These are phyloP conservation scores for Fusarium neocosmosporiellum DNA, from an alignment of 2,329 filamentous ascomycete species.

Conservation along the genomic window DNA sequence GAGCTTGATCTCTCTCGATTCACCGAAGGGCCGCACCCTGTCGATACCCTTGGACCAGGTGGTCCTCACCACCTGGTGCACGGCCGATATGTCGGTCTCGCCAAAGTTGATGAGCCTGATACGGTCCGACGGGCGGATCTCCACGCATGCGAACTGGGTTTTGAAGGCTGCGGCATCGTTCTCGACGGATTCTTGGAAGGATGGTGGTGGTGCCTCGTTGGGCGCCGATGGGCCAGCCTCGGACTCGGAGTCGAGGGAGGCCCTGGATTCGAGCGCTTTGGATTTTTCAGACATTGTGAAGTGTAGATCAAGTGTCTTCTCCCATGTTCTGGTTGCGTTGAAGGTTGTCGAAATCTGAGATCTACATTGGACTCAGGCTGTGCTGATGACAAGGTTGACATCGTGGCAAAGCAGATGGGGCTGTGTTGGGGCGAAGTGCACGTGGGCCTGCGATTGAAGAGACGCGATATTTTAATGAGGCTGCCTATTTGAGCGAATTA, in stretches of 20 bases:
- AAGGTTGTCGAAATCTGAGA: neutral
- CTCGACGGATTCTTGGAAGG: constrained; percentile 23
- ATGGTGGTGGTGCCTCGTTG: constrained; percentile 1
- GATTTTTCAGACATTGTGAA: neutral
- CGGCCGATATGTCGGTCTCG: neutral
- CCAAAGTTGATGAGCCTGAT: constrained; percentile 23
- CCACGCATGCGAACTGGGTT: constrained; percentile 21
- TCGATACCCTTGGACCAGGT: constrained; percentile 4
- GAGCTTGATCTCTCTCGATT: constrained; percentile 13
- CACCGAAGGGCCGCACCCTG: neutral
- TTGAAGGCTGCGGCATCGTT: neutral
- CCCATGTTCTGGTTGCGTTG: neutral
- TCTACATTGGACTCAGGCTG: neutral
- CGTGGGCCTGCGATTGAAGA: neutral
- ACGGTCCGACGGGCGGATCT: constrained; percentile 4
- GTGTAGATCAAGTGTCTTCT: neutral
- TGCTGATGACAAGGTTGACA: neutral
- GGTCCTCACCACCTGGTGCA: neutral
- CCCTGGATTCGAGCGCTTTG: neutral
- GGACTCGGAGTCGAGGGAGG: neutral
- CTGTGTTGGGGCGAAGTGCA: neutral
- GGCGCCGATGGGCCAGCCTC: neutral
- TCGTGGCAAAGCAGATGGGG: neutral
- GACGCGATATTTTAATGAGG: neutral
- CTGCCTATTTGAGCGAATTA: neutral